phyloP scores from a whole-genome alignment of 1,139 yeast genomes.

The Pneumocystis sp. region DNA sequence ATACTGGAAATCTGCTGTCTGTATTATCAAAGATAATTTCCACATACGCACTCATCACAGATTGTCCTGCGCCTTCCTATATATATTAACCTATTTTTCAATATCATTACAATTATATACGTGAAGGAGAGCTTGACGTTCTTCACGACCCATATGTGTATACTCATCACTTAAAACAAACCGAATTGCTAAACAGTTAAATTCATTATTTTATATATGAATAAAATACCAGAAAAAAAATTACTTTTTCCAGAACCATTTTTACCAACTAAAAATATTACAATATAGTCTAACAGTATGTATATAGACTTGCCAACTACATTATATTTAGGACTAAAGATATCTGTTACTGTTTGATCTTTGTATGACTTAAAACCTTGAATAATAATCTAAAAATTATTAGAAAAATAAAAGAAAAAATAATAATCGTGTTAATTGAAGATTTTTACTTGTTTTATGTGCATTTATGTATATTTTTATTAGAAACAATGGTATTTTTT shows the following conservation, averaged over 20 bases:
- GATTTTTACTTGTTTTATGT: constrained; percentile 15
- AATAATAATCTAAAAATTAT: constrained; percentile 37
- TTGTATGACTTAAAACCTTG: constrained; percentile 94
- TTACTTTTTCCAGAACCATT: constrained; percentile 96
- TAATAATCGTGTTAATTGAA: background rate
- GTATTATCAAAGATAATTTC: constrained; percentile 75
- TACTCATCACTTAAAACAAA: constrained; percentile 87
- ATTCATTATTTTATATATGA: background rate
- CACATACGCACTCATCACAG: constrained; percentile 85
- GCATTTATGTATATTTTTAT: constrained; percentile 6
- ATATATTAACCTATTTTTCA: background rate
- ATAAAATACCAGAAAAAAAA: constrained; percentile 47
- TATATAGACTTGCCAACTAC: constrained; percentile 41
- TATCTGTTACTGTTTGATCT: constrained; percentile 64
- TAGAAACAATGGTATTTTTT: background rate
- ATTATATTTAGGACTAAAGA: constrained; percentile 66
- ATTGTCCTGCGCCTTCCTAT: constrained; percentile 50
- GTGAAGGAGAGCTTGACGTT: constrained; percentile 74
- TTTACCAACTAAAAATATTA: constrained; percentile 41
- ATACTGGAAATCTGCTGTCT: constrained; percentile 58
- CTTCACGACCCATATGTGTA: constrained; percentile 75
- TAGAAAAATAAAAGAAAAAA: background rate
- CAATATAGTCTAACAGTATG: background rate
- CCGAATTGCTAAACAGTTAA: constrained; percentile 46
- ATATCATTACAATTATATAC: constrained; percentile 25